Base-by-base conservation (phyloP, 768 basidiomycete species). In the Stropharia rugosoannulata region DNA sequence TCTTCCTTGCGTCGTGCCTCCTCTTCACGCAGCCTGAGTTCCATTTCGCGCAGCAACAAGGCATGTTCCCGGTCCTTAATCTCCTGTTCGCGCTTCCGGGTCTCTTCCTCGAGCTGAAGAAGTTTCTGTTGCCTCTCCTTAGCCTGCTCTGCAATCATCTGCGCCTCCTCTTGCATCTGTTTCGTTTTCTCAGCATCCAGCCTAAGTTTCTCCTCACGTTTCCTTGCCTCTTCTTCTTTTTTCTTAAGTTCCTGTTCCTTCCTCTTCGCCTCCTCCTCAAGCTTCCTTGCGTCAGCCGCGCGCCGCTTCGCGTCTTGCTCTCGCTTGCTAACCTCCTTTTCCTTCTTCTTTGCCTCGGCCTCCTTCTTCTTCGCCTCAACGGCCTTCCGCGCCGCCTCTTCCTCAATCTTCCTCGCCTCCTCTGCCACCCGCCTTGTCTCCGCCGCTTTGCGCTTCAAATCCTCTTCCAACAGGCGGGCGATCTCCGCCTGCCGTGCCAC, bases 1-100 rank as follows among this genome's bases (percentile, higher is more conserved):
- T 62, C 57, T 51, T 65, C 56, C 45, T 66, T 61, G 56, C 68
- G 66, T 44, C 51, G 57, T 40, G 62, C 59, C 52, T 70, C 69
- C 22, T 70, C 69, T 54, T 76, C 73, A 51, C 67, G 64, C 43
- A 68, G 67, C 55, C 57, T 64, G 8, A 72, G 59, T 55, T 76
- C 75, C 39, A 75, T 73, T 54, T 77, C 75, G 2, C 70, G 66
- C 10, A 60, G 59, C 9, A 59, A 59, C n/a, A 74, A 60, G 50
- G 64, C 57, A 60, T 62, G 37, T 64, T 67, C 58, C 64, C 70
- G 45, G 63, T 55, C 68, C 35, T 52, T 56, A 25, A 65, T 60
- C 37, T 73, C 73, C 19, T 62, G 63, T 49, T 78, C 73, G 52
- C 67, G 70, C 45, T 58, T 56, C 51, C 54, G 54, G 2, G 56